Conservation (phyloP, 1,284 basidiomycete genomes). For the Hemileia vastatrix region DNA sequence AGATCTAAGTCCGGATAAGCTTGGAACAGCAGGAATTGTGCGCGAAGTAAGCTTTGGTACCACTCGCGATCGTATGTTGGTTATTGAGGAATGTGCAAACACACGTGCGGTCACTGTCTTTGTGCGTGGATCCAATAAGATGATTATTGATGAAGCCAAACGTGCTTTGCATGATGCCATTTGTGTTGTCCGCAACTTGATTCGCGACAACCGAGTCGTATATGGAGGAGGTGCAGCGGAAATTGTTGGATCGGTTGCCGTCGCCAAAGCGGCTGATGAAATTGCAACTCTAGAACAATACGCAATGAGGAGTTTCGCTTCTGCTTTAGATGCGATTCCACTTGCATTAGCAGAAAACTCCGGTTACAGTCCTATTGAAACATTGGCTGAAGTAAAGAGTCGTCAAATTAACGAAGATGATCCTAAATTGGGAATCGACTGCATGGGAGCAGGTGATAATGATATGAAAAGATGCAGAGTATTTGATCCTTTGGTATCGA, state of each 20-base stretch:
- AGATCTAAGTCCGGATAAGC: constrained; percentile 78
- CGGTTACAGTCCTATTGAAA: constrained; percentile 89
- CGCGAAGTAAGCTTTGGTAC: constrained; percentile 92
- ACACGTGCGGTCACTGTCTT: constrained; percentile 92
- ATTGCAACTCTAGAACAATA: constrained; percentile 97
- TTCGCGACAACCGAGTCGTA: constrained; percentile 90
- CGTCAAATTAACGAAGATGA: constrained; percentile 80
- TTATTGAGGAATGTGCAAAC: constrained; percentile 97
- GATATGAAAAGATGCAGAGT: constrained; percentile 97
- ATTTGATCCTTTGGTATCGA: constrained; percentile 91
- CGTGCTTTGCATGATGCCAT: constrained; percentile 94
- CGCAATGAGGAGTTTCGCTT: constrained; percentile 94
- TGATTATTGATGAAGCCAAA: constrained; percentile 99
- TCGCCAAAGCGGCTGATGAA: constrained; percentile 85
- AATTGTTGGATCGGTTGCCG: constrained; percentile 85
- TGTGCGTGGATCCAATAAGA: constrained; percentile 95
- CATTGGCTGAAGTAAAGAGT: constrained; percentile 84
- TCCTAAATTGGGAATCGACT: constrained; percentile 83
- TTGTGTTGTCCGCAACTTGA: constrained; percentile 88
- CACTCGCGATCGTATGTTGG: constrained; percentile 95
- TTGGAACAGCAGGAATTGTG: constrained; percentile 87
- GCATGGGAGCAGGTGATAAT: constrained; percentile 70
- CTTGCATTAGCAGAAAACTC: constrained; percentile 97
- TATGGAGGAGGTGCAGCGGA: constrained; percentile 97
- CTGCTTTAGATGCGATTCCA: constrained; percentile 82